Percentiles rank a stretch among this genome's conserved stretches.
These are phyloP conservation scores for Lipomyces starkeyi DNA, from an alignment of 805 yeast species.

Conservation along the genomic window DNA sequence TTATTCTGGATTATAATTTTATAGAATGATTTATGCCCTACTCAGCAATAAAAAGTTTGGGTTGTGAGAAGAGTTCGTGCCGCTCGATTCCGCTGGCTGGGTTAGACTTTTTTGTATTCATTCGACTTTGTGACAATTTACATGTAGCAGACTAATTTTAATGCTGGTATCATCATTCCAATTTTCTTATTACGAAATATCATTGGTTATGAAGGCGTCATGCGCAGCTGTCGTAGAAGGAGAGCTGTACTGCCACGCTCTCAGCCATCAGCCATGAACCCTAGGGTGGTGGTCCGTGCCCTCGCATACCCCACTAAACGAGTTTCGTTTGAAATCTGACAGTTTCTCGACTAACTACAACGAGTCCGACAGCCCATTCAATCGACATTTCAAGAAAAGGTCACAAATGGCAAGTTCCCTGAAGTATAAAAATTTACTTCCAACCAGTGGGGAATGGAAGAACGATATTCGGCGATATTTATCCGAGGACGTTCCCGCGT, in stretches of 20 bases:
- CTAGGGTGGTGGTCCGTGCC: too few relatives aligned
- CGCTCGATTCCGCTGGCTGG: background rate
- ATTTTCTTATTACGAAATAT: too few relatives aligned
- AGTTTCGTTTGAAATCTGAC: too few relatives aligned
- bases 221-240: too few relatives aligned
- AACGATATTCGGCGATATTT: constrained; percentile 75
- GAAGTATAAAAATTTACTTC: constrained; percentile 60
- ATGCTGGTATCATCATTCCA: background rate
- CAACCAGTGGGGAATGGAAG: constrained; percentile 82
- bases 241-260: too few relatives aligned
- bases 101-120: background rate
- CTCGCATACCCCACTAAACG: too few relatives aligned
- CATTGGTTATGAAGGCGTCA: too few relatives aligned
- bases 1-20: background rate
- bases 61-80: background rate
- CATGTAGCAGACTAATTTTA: background rate
- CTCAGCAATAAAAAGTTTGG: background rate
- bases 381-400: too few relatives aligned
- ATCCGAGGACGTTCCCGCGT: constrained; percentile 88
- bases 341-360: too few relatives aligned
- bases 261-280: too few relatives aligned
- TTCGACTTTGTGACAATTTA: background rate
- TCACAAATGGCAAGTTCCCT: constrained; percentile 8
- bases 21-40: background rate
- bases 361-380: too few relatives aligned